Percentiles rank a stretch among this genome's conserved stretches.
phyloP scores from a whole-genome alignment of 1,284 basidiomycete species.

The Phylloboletellus chloephorus region DNA sequence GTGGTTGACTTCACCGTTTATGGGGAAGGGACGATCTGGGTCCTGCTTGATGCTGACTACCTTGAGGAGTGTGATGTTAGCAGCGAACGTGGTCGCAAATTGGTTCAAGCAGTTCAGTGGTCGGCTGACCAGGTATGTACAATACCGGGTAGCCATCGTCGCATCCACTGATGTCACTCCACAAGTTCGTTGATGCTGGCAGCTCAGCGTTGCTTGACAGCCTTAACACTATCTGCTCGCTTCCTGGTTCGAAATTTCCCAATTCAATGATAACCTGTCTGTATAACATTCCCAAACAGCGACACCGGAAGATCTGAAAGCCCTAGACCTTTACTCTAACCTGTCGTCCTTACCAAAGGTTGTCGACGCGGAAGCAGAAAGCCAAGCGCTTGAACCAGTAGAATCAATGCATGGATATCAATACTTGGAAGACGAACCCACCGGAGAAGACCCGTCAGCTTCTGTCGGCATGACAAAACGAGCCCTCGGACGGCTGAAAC shows the following conservation, averaged over 20 bases:
- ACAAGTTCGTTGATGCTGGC: conserved; percentile 19
- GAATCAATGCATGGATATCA: neutral
- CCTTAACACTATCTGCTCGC: conserved; percentile 30
- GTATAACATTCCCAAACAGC: conserved; percentile 33
- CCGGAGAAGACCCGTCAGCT: conserved; percentile 12
- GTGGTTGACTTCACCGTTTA: conserved; percentile 54
- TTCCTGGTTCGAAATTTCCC: conserved; percentile 26
- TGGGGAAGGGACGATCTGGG: conserved; percentile 41
- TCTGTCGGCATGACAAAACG: conserved; percentile 34
- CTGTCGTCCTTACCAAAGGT: conserved; percentile 62
- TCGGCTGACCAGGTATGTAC: conserved; percentile 17
- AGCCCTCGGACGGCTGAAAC: conserved; percentile 47
- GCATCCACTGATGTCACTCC: neutral
- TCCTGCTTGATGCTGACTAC: conserved; percentile 47
- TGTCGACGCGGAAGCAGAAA: conserved; percentile 41
- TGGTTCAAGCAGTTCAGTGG: conserved; percentile 22
- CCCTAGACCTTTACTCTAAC: conserved; percentile 56
- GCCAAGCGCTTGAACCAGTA: conserved; percentile 30
- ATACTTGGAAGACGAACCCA: conserved; percentile 8
- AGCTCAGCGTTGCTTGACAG: conserved; percentile 16
- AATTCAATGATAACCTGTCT: conserved; percentile 12
- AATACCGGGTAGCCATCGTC: neutral
- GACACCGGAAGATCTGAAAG: conserved; percentile 42
- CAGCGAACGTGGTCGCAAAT: conserved; percentile 24
- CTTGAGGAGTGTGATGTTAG: conserved; percentile 30